A percentile compares a stretch with the other conserved stretches of the same genome.
phyloP scores from a whole-genome alignment of 768 basidiomycete species.

The Kwoniella bestiolae region DNA sequence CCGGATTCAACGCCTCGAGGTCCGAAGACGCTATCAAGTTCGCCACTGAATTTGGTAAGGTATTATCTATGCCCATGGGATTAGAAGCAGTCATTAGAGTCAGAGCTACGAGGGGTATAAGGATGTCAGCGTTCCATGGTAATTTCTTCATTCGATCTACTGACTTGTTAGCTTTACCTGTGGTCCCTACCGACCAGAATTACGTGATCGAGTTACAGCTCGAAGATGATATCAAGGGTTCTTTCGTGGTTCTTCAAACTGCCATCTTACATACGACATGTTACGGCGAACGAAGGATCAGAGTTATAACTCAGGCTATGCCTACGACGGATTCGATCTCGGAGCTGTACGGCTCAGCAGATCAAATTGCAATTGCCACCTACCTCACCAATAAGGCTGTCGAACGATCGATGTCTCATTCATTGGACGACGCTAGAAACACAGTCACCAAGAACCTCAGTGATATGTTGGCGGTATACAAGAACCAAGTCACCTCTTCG shows the following conservation, averaged over 20 bases:
- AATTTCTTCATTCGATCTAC: slow-evolving; percentile 99
- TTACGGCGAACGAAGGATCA: slow-evolving; percentile 80
- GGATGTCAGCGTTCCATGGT: slow-evolving; percentile 97
- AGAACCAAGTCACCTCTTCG: slow-evolving; percentile 92
- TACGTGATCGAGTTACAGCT: slow-evolving; percentile 95
- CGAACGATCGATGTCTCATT: slow-evolving; percentile 80
- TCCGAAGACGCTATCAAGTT: slow-evolving; percentile 98
- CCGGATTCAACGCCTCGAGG: slow-evolving; percentile 92
- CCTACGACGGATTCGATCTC: slow-evolving; percentile 86
- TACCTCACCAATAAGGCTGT: slow-evolving; percentile 90
- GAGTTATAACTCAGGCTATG: slow-evolving; percentile 83
- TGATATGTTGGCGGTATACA: slow-evolving; percentile 84
- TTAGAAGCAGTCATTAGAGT: slow-evolving; percentile 97
- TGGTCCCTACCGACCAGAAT: slow-evolving; percentile 94
- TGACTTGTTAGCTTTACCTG: slow-evolving; percentile 91
- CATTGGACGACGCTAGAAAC: slow-evolving; percentile 86
- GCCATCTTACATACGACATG: slow-evolving; percentile 93
- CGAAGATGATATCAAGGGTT: slow-evolving; percentile 86
- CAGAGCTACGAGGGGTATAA: slow-evolving; percentile 91
- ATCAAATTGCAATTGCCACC: slow-evolving; percentile 83
- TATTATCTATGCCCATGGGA: slow-evolving; percentile 91
- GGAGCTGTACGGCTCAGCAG: slow-evolving; percentile 86
- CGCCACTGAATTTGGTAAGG: slow-evolving; percentile 93
- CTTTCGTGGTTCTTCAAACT: slow-evolving; percentile 92
- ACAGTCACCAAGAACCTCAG: slow-evolving; percentile 80